Evolutionary conservation across 1,284 basidiomycete species (phyloP), one percentile per base, ranked within the genome.

Genomic region (Tetrapyrgos nigripes): DNA sequence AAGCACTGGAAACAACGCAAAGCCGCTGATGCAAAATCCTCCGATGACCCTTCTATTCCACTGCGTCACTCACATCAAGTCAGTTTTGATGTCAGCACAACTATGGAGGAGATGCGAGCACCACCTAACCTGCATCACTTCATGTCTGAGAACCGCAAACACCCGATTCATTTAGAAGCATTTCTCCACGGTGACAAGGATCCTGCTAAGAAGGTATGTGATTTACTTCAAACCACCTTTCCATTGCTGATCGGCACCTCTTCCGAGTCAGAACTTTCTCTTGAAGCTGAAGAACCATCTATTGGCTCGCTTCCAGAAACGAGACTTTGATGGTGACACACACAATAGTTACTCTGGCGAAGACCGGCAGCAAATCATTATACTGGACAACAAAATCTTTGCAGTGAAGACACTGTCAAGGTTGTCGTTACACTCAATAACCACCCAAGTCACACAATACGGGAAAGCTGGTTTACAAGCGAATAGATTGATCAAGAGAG

Each of bases 221-320:
- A 19, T 43, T 28, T 50, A 27, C 14, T 23, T 28, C 17, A 27
- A 40, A 47, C 31, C 14, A 21, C n/a, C n/a, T n/a, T n/a, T n/a
- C n/a, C n/a, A n/a, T n/a, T n/a, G n/a, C n/a, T n/a, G n/a, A n/a
- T n/a, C n/a, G n/a, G n/a, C 19, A 4, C 5, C 4, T 23, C 17
- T 35, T 28, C n/a, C n/a, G n/a, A n/a, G n/a, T 6, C 45, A 68
- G 64, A 23, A 64, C 44, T 77, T 75, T 52, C 11, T 71, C 0
- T 60, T 55, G 0, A 66, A 67, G 17, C 64, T 77, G 0, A 66
- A 75, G 54, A 65, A 68, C 29, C 73, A 77, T 48, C 43, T 77
- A 0, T 61, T 76, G 0, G 64, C 49, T 1, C 55, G 66, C 1
- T 55, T 76, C 40, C 50, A 64, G 3, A 58, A 52, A 14, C 59